A percentile compares a stretch with the other conserved stretches of the same genome.
phyloP scores from a whole-genome alignment of 1,284 basidiomycete genomes.

The Macrocystidia cucumis region DNA sequence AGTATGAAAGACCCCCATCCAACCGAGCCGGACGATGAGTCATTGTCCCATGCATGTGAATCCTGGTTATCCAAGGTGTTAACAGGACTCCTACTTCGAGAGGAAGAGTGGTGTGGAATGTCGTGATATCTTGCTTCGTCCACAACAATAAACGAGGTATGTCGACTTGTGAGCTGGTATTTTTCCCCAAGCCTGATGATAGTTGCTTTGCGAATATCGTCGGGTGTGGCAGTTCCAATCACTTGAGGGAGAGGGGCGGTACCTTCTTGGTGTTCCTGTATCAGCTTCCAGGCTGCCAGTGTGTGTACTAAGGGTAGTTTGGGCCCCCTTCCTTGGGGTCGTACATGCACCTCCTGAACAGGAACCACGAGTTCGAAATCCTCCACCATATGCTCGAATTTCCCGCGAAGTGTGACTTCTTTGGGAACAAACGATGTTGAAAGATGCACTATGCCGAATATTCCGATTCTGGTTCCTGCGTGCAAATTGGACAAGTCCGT shows the following conservation, averaged over 20 bases:
- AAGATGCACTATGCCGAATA: conserved; percentile 35
- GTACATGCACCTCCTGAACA: conserved; percentile 29
- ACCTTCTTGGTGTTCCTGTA: conserved; percentile 34
- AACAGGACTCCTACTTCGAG: not conserved
- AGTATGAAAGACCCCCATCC: too few relatives aligned
- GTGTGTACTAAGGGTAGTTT: conserved; percentile 38
- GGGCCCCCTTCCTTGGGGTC: conserved; percentile 18
- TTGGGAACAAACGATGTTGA: conserved; percentile 23
- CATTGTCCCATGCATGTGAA: too few relatives aligned
- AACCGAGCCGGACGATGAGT: too few relatives aligned
- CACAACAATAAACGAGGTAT: conserved; percentile 52
- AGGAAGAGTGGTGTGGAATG: not conserved
- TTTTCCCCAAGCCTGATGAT: conserved; percentile 39
- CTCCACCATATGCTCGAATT: conserved; percentile 21
- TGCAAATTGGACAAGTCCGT: conserved; percentile 30
- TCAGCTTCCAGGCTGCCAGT: conserved; percentile 43
- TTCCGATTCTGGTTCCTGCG: conserved; percentile 34
- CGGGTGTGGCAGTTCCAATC: conserved; percentile 16
- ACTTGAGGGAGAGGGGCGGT: conserved; percentile 23
- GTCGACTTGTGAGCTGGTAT: conserved; percentile 42
- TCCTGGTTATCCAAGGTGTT: not conserved
- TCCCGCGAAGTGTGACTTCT: conserved; percentile 29
- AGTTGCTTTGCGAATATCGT: conserved; percentile 30
- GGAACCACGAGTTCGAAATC: conserved; percentile 27
- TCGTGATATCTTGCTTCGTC: conserved; percentile 19